A percentile compares a stretch with the other conserved stretches of the same genome.
These are phyloP conservation scores for Fusarium nurragi DNA, from an alignment of 2,329 filamentous ascomycete species.

Conservation along the genomic window DNA sequence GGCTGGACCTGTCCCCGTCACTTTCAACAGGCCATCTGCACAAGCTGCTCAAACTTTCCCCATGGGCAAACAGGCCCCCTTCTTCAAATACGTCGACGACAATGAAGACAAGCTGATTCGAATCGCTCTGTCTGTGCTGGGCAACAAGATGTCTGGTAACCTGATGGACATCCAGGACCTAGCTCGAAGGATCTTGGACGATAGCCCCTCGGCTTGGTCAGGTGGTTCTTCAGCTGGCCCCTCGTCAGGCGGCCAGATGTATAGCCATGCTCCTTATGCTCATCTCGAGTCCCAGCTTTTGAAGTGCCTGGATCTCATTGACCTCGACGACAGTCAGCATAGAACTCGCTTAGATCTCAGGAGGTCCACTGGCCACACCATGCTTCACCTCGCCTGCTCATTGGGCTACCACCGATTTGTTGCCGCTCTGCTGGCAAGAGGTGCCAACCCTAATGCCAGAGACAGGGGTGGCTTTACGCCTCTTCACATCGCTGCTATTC, in stretches of 20 bases:
- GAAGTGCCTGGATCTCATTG: slow-evolving; percentile 79
- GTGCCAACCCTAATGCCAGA: slow-evolving; percentile 77
- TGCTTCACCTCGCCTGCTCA: slow-evolving; percentile 82
- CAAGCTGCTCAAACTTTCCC: slow-evolving; percentile 50
- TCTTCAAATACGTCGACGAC: slow-evolving; percentile 80
- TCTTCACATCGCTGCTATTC: slow-evolving; percentile 82
- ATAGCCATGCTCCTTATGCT: slow-evolving; percentile 54
- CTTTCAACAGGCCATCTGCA: slow-evolving; percentile 66
- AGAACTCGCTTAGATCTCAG: slow-evolving; percentile 73
- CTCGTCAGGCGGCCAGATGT: slow-evolving; percentile 57
- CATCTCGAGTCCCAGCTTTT: slow-evolving; percentile 75
- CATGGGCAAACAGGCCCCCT: slow-evolving; percentile 55
- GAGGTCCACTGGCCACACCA: slow-evolving; percentile 75
- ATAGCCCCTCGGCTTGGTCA: slow-evolving; percentile 60
- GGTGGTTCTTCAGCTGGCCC: slow-evolving; percentile 51
- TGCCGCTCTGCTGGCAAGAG: slow-evolving; percentile 77
- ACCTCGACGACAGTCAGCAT: slow-evolving; percentile 77
- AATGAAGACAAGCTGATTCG: slow-evolving; percentile 75
- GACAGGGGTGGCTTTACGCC: slow-evolving; percentile 85
- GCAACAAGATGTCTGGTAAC: slow-evolving; percentile 71
- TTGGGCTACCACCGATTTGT: slow-evolving; percentile 80
- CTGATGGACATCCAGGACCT: slow-evolving; percentile 70
- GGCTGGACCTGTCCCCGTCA: slow-evolving; percentile 75
- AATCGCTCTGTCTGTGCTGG: slow-evolving; percentile 71
- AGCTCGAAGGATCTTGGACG: slow-evolving; percentile 67